Evolutionary conservation across 306 rosid genomes (phyloP), one percentile per base, ranked within the genome.

Genomic region (Castanospermum australe): DNA sequence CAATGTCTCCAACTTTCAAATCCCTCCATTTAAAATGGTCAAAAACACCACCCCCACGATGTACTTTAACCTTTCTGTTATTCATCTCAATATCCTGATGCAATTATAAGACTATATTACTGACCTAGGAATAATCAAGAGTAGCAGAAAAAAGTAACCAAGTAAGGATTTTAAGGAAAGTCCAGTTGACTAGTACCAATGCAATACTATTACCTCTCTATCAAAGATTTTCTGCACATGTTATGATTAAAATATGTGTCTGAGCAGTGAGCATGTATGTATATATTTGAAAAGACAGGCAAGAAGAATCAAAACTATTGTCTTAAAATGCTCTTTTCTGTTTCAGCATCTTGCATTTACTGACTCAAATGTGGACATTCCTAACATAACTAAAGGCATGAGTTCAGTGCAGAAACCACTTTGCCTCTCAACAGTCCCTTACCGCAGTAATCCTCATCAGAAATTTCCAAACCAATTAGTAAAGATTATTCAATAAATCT

Each of bases 11-110:
- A 82, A 91, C 97, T 82, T 65, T 90, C 85, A 96, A 88, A 75
- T 93, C 93, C 90, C 76, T 93, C 99, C 99, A 96, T 83, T 90
- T 93, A n/a, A 88, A 75, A 51, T 36, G 2, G 6, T 83, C 88
- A 72, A 93, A 96, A 73, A 14, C 75, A 6, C 92, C 97, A 59
- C 64, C 91, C 39, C 92, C 91, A 20, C 30, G 3, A 86, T 93
- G 96, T 72, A 90, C 88, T 77, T 87, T 88, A 77, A 93, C 94
- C 80, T 84, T 87, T 76, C 99, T 86, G 84, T 96, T 96, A 86
- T 96, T 96, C 88, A 91, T 81, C 80, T 96, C 99, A 41, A 93
- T 86, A 83, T 96, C 99, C 99, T 93, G 86, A 67, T 68, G 25
- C 77, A 56, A 89, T 47, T 50, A 76, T 10, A 39, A 76, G 15